Evolutionary conservation across 148 eudicot species (phyloP), one percentile per base, ranked within the genome.

Genomic region (Fallopia convolvulus): DNA sequence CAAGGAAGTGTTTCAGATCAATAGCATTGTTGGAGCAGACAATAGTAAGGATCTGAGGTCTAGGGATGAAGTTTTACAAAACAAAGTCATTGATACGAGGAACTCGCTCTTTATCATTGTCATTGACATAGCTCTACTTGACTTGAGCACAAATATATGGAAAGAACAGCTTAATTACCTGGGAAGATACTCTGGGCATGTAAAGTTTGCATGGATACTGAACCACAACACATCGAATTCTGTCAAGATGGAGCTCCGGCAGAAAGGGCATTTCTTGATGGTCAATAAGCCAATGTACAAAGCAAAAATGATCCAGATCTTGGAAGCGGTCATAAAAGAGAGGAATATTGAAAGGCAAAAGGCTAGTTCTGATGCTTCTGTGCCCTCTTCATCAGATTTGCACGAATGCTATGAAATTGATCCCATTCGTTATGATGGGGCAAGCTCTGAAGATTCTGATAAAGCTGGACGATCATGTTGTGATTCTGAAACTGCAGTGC

Each of bases 261-360:
- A 80, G 32, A 86, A 87, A 78, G 93, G 98, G 77, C 95, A 94
- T 86, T 58, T 84, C 4, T 70, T 90, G 79, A 92, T 90, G 98
- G 92, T 90, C 49, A 94, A 90, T 76, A 81, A 81, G 77, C 98
- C 98, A n/a, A 63, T 94, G 1, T 92, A 94, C 86, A 92, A 90
- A 81, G 82, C 91, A 18, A 94, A 94, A 83, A 86, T 94, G 88
- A 80, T 88, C 79, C 98, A 94, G 80, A 92, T 94, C 76, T 76
- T 94, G 79, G 98, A 94, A 81, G 86, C 90, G 75, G 88, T 85
- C 60, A 80, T 85, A 72, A 84, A 84, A 74, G 88, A 89, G 74
- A 86, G 75, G 53, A 81, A 81, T 78, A 77, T 76, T 20, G 89
- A 84, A 78, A 65, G 82, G 26, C 86, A 84, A 61, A 77, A 70